These are phyloP conservation scores for Colletotrichum echinochloae DNA, from an alignment of 2,329 filamentous ascomycete species.

Conservation along the genomic window DNA sequence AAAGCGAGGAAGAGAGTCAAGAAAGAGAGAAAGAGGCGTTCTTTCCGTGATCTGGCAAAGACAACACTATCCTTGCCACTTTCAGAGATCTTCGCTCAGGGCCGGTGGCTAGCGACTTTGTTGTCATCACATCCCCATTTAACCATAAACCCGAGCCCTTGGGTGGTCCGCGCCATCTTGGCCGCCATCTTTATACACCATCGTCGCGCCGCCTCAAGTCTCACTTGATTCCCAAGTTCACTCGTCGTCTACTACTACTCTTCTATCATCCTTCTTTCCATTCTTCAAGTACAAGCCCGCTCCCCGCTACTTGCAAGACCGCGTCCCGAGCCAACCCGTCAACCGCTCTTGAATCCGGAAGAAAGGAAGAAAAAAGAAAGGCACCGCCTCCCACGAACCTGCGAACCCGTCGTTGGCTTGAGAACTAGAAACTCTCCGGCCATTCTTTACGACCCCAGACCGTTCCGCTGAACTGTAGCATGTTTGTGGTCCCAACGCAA, in stretches of 20 bases:
- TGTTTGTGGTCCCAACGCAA: constrained; percentile 50
- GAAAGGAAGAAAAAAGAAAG: constrained; percentile 1
- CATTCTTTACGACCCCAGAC: constrained; percentile 31
- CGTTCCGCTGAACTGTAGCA: constrained; percentile 49
- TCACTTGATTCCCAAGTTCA: constrained; percentile 37
- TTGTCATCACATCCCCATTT: constrained; percentile 43
- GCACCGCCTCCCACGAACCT: constrained; percentile 33
- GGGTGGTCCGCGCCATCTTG: constrained; percentile 42
- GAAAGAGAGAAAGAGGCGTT: constrained; percentile 31
- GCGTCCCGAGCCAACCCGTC: constrained; percentile 29
- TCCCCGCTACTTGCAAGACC: constrained; percentile 35
- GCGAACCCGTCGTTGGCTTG: constrained; percentile 45
- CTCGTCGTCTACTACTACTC: constrained; percentile 21
- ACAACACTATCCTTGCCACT: constrained; percentile 42
- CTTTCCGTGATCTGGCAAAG: constrained; percentile 41
- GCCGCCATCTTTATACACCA: constrained; percentile 43
- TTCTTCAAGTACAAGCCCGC: constrained; percentile 40
- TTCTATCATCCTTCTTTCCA: constrained; percentile 39
- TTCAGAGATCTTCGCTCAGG: constrained; percentile 43
- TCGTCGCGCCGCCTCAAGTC: constrained; percentile 43
- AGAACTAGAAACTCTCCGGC: constrained; percentile 49
- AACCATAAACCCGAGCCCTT: constrained; percentile 43
- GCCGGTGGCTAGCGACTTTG: constrained; percentile 42
- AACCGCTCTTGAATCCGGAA: constrained; percentile 25
- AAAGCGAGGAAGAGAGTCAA: constrained; percentile 30